Evolutionary conservation across 208 protist genomes (phyloP).

Genomic region (Leishmania mexicana): DNA sequence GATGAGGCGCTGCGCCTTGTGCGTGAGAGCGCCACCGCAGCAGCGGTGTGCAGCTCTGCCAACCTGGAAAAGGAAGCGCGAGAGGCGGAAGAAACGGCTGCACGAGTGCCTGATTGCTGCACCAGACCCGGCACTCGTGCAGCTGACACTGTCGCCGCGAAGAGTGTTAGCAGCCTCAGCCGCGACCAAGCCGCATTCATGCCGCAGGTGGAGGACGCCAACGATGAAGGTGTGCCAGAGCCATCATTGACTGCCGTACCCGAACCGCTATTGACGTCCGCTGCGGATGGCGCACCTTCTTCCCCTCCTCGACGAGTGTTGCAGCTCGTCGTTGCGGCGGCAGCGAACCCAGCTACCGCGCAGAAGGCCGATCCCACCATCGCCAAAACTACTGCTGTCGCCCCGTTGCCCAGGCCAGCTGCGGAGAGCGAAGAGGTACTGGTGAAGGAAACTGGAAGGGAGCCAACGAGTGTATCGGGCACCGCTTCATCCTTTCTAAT

Average conservation of each 20-base stretch:
- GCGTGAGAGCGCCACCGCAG: neutral
- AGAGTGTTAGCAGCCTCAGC: neutral
- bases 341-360: neutral
- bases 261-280: neutral
- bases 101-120: neutral
- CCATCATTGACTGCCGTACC: neutral
- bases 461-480: neutral
- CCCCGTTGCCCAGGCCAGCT: neutral
- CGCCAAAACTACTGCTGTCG: neutral
- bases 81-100: neutral
- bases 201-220: neutral
- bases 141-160: neutral
- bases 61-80: neutral
- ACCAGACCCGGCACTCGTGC: neutral
- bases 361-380: neutral
- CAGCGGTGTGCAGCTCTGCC: neutral
- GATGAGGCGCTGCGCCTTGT: neutral
- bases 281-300: neutral
- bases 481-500: neutral
- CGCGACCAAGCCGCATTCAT: neutral
- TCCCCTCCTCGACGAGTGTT: constrained; percentile 5
- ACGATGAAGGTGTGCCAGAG: neutral
- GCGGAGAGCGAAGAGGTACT: neutral
- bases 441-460: neutral
- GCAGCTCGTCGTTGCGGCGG: neutral